A percentile compares a stretch with the other conserved stretches of the same genome.
These are phyloP conservation scores for Pleurotus citrinopileatus DNA, from an alignment of 768 basidiomycete species.

Conservation along the genomic window DNA sequence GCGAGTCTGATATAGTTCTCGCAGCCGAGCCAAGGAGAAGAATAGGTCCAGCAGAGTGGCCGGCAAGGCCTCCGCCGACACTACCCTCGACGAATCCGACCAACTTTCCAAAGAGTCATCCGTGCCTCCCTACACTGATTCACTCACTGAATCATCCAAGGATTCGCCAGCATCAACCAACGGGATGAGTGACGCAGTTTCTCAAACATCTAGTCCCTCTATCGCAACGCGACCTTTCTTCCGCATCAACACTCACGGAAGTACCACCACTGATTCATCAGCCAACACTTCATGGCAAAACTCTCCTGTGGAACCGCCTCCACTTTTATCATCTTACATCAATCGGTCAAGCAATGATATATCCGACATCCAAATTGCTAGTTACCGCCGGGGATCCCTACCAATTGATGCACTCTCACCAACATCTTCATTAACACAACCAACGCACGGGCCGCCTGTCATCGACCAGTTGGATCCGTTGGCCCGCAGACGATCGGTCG, in stretches of 20 bases:
- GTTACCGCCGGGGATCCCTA: slow-evolving; percentile 51
- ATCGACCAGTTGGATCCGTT: slow-evolving; percentile 42
- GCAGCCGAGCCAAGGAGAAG: slow-evolving; percentile 84
- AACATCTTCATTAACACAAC: slow-evolving; percentile 12
- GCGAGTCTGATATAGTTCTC: too few species aligned
- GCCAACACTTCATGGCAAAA: slow-evolving; percentile 30
- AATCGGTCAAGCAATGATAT: slow-evolving; percentile 18
- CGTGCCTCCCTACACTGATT: slow-evolving; percentile 12
- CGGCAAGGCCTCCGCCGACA: slow-evolving; percentile 30
- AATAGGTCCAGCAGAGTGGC: slow-evolving; percentile 50
- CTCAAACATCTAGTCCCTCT: slow-evolving; percentile 10
- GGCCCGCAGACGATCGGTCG: slow-evolving; percentile 41
- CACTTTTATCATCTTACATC: slow-evolving; percentile 26
- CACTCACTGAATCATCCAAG: not conserved
- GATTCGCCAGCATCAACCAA: not conserved
- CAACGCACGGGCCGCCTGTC: slow-evolving; percentile 31
- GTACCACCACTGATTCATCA: slow-evolving; percentile 8
- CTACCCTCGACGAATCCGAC: slow-evolving; percentile 12
- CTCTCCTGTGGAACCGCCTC: slow-evolving; percentile 36
- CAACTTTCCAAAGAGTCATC: slow-evolving; percentile 13
- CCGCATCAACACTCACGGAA: slow-evolving; percentile 7
- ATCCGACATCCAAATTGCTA: slow-evolving; percentile 30
- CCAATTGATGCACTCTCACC: slow-evolving; percentile 38
- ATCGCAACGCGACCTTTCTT: not conserved
- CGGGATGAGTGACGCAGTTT: slow-evolving; percentile 1